Percentiles rank a stretch among this genome's conserved stretches.
Evolutionary conservation across 1,284 basidiomycete species (phyloP).

Genomic region (Schizopora paradoxa): DNA sequence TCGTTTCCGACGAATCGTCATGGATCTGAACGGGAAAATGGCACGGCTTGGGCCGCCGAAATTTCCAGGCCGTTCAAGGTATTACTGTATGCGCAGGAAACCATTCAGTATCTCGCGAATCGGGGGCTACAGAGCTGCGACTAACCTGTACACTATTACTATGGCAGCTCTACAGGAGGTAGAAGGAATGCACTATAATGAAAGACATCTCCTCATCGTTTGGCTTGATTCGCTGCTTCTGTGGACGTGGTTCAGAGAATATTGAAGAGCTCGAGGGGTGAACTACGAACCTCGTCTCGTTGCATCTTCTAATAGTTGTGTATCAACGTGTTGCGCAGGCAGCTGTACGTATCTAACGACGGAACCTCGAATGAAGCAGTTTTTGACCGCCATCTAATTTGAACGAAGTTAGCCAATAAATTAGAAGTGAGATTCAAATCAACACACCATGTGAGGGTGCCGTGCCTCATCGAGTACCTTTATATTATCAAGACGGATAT

Average conservation of each 20-base stretch:
- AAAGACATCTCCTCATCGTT: conserved; percentile 37
- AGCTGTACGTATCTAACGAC: conserved; percentile 97
- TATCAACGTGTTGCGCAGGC: conserved; percentile 90
- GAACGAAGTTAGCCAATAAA: conserved; percentile 14
- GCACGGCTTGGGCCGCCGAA: too few relatives aligned
- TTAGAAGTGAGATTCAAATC: conserved; percentile 3
- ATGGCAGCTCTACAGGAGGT: too few relatives aligned
- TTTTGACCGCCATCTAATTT: conserved; percentile 93
- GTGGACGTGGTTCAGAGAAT: conserved; percentile 14
- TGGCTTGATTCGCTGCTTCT: conserved; percentile 53
- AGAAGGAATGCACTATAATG: conserved; percentile 2
- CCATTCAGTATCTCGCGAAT: too few relatives aligned
- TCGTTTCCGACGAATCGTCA: too few relatives aligned
- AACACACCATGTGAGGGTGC: conserved; percentile 93
- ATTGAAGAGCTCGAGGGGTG: conserved; percentile 8
- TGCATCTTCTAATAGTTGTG: conserved; percentile 94
- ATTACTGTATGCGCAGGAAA: too few relatives aligned
- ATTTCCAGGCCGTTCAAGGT: too few relatives aligned
- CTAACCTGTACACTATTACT: too few relatives aligned
- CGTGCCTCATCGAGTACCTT: conserved; percentile 87
- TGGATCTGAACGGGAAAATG: too few relatives aligned
- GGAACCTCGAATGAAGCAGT: conserved; percentile 97
- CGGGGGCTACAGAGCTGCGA: too few relatives aligned
- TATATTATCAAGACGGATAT: conserved; percentile 95
- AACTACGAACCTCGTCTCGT: conserved; percentile 79